Evolutionary conservation across 257 asterid genomes (phyloP).

Genomic region (Galeopsis tetrahit): DNA sequence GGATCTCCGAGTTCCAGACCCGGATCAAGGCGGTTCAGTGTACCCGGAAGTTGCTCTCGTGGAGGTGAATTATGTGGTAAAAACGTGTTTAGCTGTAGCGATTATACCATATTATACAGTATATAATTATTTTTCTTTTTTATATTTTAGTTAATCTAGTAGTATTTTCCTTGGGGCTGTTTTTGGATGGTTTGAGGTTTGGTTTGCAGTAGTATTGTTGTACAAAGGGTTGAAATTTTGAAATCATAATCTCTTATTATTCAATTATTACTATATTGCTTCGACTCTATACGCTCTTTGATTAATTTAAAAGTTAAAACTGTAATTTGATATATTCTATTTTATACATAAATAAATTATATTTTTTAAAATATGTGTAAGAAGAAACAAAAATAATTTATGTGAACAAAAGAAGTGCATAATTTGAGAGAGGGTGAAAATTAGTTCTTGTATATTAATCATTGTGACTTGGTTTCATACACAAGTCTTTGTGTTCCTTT

Average conservation of each 20-base stretch:
- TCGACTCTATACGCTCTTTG: neutral
- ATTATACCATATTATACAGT: neutral
- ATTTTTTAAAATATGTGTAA: no score
- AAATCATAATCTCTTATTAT: neutral
- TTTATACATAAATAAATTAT: no score
- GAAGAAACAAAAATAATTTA: no score
- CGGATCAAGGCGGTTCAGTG: constrained; percentile 64
- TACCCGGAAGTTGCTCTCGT: constrained; percentile 48
- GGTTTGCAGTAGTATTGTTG: constrained; percentile 11
- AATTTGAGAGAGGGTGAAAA: no score
- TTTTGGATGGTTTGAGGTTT: neutral
- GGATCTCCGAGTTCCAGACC: constrained; percentile 89
- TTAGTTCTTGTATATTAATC: no score
- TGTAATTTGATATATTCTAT: no score
- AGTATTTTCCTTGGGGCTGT: neutral
- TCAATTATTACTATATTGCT: neutral
- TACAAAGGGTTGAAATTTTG: constrained; percentile 18
- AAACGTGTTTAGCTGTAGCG: neutral
- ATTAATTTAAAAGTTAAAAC: no score
- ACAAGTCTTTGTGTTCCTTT: no score
- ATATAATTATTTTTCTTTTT: neutral
- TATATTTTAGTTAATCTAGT: neutral
- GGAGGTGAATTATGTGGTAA: constrained; percentile 30
- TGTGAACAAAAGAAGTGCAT: no score
- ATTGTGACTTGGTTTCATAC: no score